Evolutionary conservation across 805 yeast genomes (phyloP).

Genomic region (Phaffomyces antillensis): DNA sequence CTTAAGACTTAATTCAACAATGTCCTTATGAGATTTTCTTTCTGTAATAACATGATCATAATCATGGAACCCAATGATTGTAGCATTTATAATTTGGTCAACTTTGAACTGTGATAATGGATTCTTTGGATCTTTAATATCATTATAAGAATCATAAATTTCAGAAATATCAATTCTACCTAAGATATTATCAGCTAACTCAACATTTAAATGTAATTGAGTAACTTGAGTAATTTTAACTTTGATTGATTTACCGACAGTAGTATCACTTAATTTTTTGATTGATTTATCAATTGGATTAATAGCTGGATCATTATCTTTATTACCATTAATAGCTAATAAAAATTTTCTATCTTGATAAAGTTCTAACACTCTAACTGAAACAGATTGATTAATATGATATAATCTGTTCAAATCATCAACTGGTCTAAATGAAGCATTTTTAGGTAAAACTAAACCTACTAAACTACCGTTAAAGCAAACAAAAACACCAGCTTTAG

Average conservation of each 20-base stretch:
- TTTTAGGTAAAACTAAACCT: constrained; percentile 75
- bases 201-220: constrained; percentile 66
- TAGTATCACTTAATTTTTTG: constrained; percentile 41
- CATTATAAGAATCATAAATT: constrained; percentile 45
- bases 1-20: constrained; percentile 59
- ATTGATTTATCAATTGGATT: constrained; percentile 58
- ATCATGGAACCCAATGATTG: constrained; percentile 73
- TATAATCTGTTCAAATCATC: constrained; percentile 51
- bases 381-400: constrained; percentile 61
- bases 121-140: constrained; percentile 47
- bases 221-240: constrained; percentile 58
- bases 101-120: constrained; percentile 55
- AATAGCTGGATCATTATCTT: constrained; percentile 23
- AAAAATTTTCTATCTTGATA: constrained; percentile 71
- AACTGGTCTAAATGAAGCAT: constrained; percentile 47
- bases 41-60: constrained; percentile 59
- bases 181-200: constrained; percentile 66
- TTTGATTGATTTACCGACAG: constrained; percentile 54
- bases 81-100: constrained; percentile 53
- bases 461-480: constrained; percentile 73
- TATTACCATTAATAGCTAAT: constrained; percentile 47
- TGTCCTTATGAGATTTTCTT: constrained; percentile 43
- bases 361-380: constrained; percentile 55
- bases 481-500: constrained; percentile 78
- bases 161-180: constrained; percentile 79